Percentiles rank a stretch among this genome's conserved stretches.
Conservation (phyloP, 371 early-diverging fungal species). For the Rhizopus sp. region DNA sequence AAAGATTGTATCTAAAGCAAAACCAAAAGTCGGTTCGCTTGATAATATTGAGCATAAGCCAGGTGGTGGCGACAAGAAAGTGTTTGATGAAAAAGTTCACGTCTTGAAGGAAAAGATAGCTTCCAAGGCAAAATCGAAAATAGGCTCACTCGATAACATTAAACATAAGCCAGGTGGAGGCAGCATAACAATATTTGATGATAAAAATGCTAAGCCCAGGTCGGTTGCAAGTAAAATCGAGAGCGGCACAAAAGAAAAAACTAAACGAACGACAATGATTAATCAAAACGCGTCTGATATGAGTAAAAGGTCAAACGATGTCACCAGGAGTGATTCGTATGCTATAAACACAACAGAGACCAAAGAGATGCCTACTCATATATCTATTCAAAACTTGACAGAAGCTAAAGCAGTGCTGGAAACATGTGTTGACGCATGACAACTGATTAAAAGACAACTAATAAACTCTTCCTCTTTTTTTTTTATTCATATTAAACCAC, state of each 20-base stretch:
- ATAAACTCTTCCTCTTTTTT: too few relatives aligned
- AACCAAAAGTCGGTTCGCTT: slow-evolving; percentile 21
- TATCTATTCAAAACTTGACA: too few relatives aligned
- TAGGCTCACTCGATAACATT: slow-evolving; percentile 24
- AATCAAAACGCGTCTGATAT: too few relatives aligned
- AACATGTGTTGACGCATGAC: too few relatives aligned
- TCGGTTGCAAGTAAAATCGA: background rate
- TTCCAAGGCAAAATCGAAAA: slow-evolving; percentile 12
- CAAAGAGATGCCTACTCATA: too few relatives aligned
- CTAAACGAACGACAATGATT: too few relatives aligned
- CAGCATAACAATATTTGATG: slow-evolving; percentile 15
- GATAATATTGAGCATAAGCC: slow-evolving; percentile 25
- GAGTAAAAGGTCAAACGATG: too few relatives aligned
- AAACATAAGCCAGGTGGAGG: slow-evolving; percentile 27
- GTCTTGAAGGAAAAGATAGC: slow-evolving; percentile 11
- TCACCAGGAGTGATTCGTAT: too few relatives aligned
- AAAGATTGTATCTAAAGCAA: slow-evolving; percentile 6
- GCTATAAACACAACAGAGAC: too few relatives aligned
- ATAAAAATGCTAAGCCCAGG: background rate
- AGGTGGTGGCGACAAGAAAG: slow-evolving; percentile 16
- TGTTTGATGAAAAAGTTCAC: slow-evolving; percentile 20
- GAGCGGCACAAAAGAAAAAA: background rate
- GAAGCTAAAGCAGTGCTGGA: too few relatives aligned
- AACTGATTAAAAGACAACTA: too few relatives aligned
- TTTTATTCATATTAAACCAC: too few relatives aligned